Evolutionary conservation across 176 grass and related monocot species (phyloP), one percentile per base, ranked within the genome.

Genomic region (Cymbopogon citratus): DNA sequence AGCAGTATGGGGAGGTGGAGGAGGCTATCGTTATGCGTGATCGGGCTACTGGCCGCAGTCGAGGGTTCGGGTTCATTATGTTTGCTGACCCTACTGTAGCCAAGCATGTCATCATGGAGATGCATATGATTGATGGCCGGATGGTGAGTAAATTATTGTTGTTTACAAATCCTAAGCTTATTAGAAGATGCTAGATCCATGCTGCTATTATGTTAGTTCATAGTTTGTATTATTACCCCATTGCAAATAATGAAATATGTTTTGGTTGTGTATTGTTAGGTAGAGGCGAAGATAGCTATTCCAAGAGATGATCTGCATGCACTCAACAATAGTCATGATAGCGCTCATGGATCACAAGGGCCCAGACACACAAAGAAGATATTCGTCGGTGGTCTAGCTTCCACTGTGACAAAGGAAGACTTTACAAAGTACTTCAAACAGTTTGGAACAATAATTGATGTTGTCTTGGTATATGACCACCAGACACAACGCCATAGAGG

Each of bases 231-330:
- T 38, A 67, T 66, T 69, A 16, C 68, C 27, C 10, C 28, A 59
- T 51, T 81, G 29, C 3, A 36, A 25, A 74, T 66, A 59, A 86
- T 70, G 68, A 16, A 80, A 68, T 79, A 83, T 87, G 82, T 78
- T 83, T 80, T 52, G 52, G 61, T 85, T 85, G 19, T 68, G 68
- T 36, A 85, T 78, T 69, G 14, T 73, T 71, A 98, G 95, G 95
- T 98, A 63, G 95, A 98, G 84, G 95, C 95, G 0, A 98, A 98
- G 78, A 98, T 94, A 84, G 92, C 95, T 41, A 88, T 98, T 83
- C 92, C 95, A 1, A 83, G 95, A 27, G 95, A 98, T 24, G 95
- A 94, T 78, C 81, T 91, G 63, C 83, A 87, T 18, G 71, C 74
- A 43, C 79, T 91, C 16, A 89, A 85, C 57, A 90, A 91, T 84